These are phyloP conservation scores for Lobulomyces angularis DNA, from an alignment of 192 early-diverging fungal genomes.

Conservation along the genomic window DNA sequence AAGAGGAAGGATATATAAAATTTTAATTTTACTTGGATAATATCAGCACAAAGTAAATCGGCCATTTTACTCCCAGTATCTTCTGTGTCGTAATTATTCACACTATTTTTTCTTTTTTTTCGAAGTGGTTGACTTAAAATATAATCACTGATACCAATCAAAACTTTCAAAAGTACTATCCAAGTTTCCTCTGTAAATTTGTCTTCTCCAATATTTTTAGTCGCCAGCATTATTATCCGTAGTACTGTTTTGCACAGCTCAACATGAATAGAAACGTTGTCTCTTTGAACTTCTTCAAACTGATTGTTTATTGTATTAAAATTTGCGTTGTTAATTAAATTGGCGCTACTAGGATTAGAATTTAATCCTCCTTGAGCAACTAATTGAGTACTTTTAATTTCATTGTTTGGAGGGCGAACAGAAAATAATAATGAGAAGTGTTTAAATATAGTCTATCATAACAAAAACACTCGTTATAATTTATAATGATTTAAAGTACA, in stretches of 20 bases:
- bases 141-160: slow-evolving; percentile 64
- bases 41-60: slow-evolving; percentile 61
- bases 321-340: no score
- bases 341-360: no score
- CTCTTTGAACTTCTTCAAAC: not conserved
- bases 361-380: no score
- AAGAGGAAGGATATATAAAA: not conserved
- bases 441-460: slow-evolving; percentile 56
- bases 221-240: slow-evolving; percentile 45
- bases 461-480: not conserved
- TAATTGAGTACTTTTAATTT: no score
- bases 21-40: slow-evolving; percentile 39
- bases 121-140: slow-evolving; percentile 45
- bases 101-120: slow-evolving; percentile 1
- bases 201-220: slow-evolving; percentile 39
- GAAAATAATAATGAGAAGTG: slow-evolving; percentile 64
- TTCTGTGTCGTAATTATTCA: slow-evolving; percentile 12
- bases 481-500: not conserved
- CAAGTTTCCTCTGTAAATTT: slow-evolving; percentile 64
- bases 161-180: slow-evolving; percentile 65
- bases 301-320: no score
- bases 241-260: slow-evolving; percentile 65
- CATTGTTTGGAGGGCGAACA: slow-evolving; percentile 26
- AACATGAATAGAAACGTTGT: slow-evolving; percentile 31
- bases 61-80: slow-evolving; percentile 43